These are phyloP conservation scores for Geranomyces variabilis DNA, from an alignment of 192 early-diverging fungal genomes.

Conservation along the genomic window DNA sequence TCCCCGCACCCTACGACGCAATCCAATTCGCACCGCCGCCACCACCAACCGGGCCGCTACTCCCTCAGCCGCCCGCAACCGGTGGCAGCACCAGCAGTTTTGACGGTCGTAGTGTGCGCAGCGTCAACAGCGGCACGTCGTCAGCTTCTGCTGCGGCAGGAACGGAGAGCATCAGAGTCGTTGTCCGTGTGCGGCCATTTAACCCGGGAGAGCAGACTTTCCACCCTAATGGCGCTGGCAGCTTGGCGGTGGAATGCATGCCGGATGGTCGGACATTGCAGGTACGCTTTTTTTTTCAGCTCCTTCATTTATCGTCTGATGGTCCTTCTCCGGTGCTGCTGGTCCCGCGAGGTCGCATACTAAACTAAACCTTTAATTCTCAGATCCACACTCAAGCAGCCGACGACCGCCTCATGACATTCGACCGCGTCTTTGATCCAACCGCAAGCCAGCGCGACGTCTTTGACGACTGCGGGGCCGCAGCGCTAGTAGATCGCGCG, in stretches of 20 bases:
- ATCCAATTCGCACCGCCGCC: no score
- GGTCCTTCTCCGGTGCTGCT: no score
- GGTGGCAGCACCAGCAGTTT: no score
- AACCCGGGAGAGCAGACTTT: conserved; percentile 34
- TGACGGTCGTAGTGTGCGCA: no score
- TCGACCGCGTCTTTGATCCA: conserved; percentile 46
- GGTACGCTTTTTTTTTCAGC: conserved; percentile 11
- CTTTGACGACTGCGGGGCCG: conserved; percentile 53
- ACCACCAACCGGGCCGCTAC: no score
- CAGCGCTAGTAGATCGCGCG: conserved; percentile 45
- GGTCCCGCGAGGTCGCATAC: no score
- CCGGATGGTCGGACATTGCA: conserved; percentile 38
- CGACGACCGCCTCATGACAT: conserved; percentile 36
- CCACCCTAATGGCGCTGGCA: not conserved
- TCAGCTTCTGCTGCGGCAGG: not conserved
- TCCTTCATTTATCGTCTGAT: no score
- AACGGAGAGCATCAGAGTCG: conserved; percentile 23
- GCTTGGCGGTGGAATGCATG: conserved; percentile 18
- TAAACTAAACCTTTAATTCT: conserved; percentile 4
- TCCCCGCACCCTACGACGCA: no score
- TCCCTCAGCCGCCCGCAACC: no score
- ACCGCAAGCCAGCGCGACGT: conserved; percentile 39
- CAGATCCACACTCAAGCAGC: not conserved
- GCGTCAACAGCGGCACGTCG: no score
- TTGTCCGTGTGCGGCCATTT: conserved; percentile 39